These are phyloP conservation scores for Phytophthora citricola DNA, from an alignment of 352 stramenopile species.

Conservation along the genomic window DNA sequence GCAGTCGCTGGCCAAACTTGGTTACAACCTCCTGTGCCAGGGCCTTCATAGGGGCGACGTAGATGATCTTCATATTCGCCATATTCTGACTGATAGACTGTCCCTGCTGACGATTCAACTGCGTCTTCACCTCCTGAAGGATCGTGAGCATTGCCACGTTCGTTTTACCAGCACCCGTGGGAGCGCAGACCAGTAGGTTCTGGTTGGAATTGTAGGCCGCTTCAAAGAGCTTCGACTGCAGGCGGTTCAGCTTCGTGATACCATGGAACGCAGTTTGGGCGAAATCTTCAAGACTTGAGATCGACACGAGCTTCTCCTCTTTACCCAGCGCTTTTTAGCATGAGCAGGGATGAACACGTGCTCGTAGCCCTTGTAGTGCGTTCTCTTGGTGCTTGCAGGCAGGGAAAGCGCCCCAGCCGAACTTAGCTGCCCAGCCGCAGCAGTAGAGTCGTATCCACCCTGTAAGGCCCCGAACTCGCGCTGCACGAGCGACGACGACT, in stretches of 20 bases:
- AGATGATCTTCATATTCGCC: constrained; percentile 94
- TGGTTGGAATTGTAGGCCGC: constrained; percentile 96
- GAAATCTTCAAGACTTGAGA: constrained; percentile 71
- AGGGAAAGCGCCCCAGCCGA: constrained; percentile 61
- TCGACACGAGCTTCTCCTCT: constrained; percentile 69
- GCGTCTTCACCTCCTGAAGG: constrained; percentile 90
- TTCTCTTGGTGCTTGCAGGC: constrained; percentile 70
- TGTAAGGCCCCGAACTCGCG: constrained; percentile 76
- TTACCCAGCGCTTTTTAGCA: constrained; percentile 59
- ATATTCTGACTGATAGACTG: constrained; percentile 37
- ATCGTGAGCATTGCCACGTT: constrained; percentile 99
- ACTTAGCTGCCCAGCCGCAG: constrained; percentile 67
- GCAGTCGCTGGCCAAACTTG: constrained; percentile 95
- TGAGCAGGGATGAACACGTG: constrained; percentile 84
- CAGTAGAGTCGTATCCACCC: constrained; percentile 74
- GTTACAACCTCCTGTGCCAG: constrained; percentile 99
- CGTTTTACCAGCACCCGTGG: constrained; percentile 97
- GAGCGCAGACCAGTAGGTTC: constrained; percentile 96
- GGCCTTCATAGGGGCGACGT: constrained; percentile 98
- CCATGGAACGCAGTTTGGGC: constrained; percentile 82
- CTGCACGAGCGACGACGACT: constrained; percentile 78
- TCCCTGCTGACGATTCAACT: constrained; percentile 55
- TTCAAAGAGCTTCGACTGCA: constrained; percentile 98
- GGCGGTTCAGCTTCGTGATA: constrained; percentile 93
- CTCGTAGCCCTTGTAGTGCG: constrained; percentile 84